Base-by-base conservation (phyloP, 495 filamentous ascomycete genomes). In the Beverwykella pulmonaria region DNA sequence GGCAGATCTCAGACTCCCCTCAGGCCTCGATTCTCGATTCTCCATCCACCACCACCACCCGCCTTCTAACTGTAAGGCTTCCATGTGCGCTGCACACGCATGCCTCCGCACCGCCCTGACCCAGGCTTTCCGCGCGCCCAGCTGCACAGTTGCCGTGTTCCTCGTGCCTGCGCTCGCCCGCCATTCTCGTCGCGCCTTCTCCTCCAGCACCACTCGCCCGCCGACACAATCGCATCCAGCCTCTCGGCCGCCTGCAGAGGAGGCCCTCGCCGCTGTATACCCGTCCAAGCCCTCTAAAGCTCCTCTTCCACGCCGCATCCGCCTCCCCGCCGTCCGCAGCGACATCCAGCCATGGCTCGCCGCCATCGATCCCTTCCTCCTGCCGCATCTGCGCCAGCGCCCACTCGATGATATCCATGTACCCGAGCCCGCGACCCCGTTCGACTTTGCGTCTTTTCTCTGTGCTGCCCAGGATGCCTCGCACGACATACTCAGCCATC, bases 321-420 rank as follows among this genome's bases (percentile, higher is more conserved):
- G 53, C 27, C 46, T 56, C 19, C 69, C 69, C 2, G 48, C 53
- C 8, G 32, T 23, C 36, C 58, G 63, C 23, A 14, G n/a, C 34
- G 26, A 68, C 39, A 68, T 71, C 19, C 36, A 71, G 56, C 1
- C 49, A 52, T 87, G 83, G 83, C 68, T 80, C 19, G 70, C 73
- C 4, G 66, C 76, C 17, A 58, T 87, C 29, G 80, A 82, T 44
- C 55, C 75, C 63, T 80, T 79, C 70, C 71, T 85, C 29, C 78
- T 76, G 53, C 64, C 70, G 8, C 59, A 77, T 47, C 68, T 81
- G 53, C 77, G 74, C 7, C 22, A 49, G 8, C 34, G 50, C 10
- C 32, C 63, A 1, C 7, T 29, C 10, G 30, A 17, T 19, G 34
- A 46, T 2, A 25, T n/a, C 27, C 36, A 53, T 19, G 30, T n/a